Conservation (phyloP, 305 asterid species). For the Plantago rigida region DNA sequence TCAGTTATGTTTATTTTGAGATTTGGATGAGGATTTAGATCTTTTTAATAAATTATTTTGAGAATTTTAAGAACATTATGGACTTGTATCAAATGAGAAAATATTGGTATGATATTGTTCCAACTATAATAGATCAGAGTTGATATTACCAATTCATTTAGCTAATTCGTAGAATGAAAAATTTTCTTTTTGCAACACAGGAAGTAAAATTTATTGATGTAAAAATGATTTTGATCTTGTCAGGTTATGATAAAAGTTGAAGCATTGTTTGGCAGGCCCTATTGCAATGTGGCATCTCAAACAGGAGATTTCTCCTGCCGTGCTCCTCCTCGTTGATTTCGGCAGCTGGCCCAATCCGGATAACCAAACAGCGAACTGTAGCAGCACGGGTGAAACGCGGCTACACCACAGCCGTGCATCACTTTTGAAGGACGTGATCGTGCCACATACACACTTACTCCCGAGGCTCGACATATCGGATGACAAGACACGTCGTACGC, state of each 20-base stretch:
- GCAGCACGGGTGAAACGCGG: constrained; percentile 39
- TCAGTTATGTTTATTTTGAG: not conserved
- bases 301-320: constrained; percentile 75
- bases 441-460: constrained; percentile 82
- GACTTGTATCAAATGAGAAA: not conserved
- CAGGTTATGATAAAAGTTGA: constrained; percentile 88
- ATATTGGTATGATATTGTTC: too few relatives aligned
- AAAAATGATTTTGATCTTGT: constrained; percentile 24
- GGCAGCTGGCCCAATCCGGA: constrained; percentile 87
- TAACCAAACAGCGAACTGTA: constrained; percentile 39
- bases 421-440: constrained; percentile 76
- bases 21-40: not conserved
- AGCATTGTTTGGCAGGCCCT: constrained; percentile 99
- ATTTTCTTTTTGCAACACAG: too few relatives aligned
- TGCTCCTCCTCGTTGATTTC: constrained; percentile 87
- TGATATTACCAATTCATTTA: too few relatives aligned
- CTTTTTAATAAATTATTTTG: not conserved
- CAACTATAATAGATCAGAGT: too few relatives aligned
- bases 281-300: constrained; percentile 90
- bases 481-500: constrained; percentile 45
- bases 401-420: constrained; percentile 85
- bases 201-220: not conserved
- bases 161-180: not conserved
- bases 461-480: constrained; percentile 54
- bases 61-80: not conserved